Percentiles rank a stretch among this genome's conserved stretches.
Evolutionary conservation across 768 basidiomycete species (phyloP).

Genomic region (Terana coerulea): DNA sequence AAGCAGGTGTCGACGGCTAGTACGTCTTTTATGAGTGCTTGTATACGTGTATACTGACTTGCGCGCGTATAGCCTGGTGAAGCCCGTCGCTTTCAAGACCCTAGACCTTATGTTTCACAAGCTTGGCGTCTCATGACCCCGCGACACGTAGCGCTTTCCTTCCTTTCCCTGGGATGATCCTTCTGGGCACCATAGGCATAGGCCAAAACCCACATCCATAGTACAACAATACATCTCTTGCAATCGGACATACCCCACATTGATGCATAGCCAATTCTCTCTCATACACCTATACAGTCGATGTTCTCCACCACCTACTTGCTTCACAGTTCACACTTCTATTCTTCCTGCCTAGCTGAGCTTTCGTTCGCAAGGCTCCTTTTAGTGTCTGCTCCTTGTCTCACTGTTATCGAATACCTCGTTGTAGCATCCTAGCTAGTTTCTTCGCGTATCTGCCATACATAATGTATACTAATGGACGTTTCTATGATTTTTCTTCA

Average conservation of each 20-base stretch:
- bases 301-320: not conserved
- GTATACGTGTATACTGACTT: slow-evolving; percentile 3
- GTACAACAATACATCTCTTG: not conserved
- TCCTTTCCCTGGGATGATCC: slow-evolving; percentile 1
- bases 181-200: not conserved
- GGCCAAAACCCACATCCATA: not conserved
- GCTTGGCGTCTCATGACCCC: slow-evolving; percentile 50
- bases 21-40: slow-evolving; percentile 46
- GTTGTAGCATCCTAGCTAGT: slow-evolving; percentile 6
- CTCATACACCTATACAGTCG: not conserved
- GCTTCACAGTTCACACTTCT: not conserved
- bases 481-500: no score
- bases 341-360: not conserved
- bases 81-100: slow-evolving; percentile 93
- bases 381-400: not conserved
- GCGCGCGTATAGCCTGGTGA: slow-evolving; percentile 67
- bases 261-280: no score
- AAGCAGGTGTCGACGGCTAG: slow-evolving; percentile 95
- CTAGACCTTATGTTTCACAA: slow-evolving; percentile 80
- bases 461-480: slow-evolving; percentile 12
- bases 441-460: slow-evolving; percentile 5
- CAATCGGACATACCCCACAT: not conserved
- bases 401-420: slow-evolving; percentile 10
- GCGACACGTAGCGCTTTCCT: not conserved
- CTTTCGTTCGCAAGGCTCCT: slow-evolving; percentile 3